These are phyloP conservation scores for Heterococcus sp. DNA, from an alignment of 108 stramenopile species.

Conservation along the genomic window DNA sequence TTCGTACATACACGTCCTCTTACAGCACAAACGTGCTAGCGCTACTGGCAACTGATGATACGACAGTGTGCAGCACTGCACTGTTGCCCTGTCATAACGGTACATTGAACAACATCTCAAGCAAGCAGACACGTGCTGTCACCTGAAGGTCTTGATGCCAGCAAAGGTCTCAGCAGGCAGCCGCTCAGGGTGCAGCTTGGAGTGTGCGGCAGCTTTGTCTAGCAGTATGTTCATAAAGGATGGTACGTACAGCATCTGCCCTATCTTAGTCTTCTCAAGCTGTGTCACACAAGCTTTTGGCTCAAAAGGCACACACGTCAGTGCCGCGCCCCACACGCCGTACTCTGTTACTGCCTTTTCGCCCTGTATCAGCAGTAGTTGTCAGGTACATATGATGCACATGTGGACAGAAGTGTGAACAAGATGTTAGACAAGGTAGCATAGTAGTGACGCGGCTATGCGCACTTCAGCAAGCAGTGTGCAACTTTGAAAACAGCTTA, in stretches of 20 bases:
- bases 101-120: no score
- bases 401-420: neutral
- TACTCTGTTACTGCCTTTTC: constrained; percentile 24
- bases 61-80: no score
- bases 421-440: neutral
- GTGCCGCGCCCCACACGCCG: constrained; percentile 72
- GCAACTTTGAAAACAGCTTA: no score
- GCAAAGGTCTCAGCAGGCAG: neutral
- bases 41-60: no score
- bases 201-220: neutral
- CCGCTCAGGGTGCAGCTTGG: neutral
- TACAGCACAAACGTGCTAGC: no score
- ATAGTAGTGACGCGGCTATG: no score
- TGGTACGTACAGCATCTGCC: neutral
- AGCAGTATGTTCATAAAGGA: neutral
- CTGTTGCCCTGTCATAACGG: no score
- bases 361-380: constrained; percentile 3
- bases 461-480: no score
- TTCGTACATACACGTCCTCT: no score
- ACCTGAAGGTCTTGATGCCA: neutral
- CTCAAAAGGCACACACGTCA: constrained; percentile 77
- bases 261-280: constrained; percentile 48
- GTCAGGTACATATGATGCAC: neutral
- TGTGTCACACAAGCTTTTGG: constrained; percentile 45
- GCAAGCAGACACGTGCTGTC: no score